phyloP scores from a whole-genome alignment of 2,329 filamentous ascomycete species.

The Dactylellina parvicollis region DNA sequence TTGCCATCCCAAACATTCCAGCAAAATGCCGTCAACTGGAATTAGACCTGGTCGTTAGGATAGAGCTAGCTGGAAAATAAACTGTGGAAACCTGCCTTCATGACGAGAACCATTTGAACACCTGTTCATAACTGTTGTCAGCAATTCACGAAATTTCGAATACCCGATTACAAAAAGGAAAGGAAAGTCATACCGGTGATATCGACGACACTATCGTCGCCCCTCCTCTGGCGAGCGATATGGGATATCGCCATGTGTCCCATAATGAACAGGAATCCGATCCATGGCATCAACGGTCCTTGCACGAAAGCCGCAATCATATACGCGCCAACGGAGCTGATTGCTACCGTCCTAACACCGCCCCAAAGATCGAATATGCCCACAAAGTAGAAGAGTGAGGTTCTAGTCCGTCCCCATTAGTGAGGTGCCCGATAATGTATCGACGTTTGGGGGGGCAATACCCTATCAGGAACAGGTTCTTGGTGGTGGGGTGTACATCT shows the following conservation, averaged over 20 bases:
- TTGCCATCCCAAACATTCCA: constrained; percentile 97
- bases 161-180: constrained; percentile 12
- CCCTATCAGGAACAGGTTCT: constrained; percentile 88
- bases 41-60: constrained; percentile 19
- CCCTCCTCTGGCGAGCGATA: constrained; percentile 78
- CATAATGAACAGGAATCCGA: constrained; percentile 94
- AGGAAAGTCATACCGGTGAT: constrained; percentile 72
- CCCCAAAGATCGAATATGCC: constrained; percentile 93
- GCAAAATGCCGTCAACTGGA: constrained; percentile 82
- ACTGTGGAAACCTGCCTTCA: constrained; percentile 70
- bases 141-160: not conserved
- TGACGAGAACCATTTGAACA: constrained; percentile 97
- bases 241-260: constrained; percentile 92
- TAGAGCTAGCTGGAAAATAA: not conserved
- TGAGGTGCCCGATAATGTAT: not conserved
- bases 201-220: constrained; percentile 76
- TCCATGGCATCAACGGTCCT: constrained; percentile 96
- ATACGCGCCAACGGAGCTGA: constrained; percentile 83
- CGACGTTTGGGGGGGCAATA: constrained; percentile 61
- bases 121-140: constrained; percentile 59
- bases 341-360: constrained; percentile 79
- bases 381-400: constrained; percentile 88
- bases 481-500: constrained; percentile 81
- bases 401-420: constrained; percentile 63
- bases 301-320: constrained; percentile 82